phyloP scores from a whole-genome alignment of 2,329 filamentous ascomycete species.

The Xylariaceae sp. region DNA sequence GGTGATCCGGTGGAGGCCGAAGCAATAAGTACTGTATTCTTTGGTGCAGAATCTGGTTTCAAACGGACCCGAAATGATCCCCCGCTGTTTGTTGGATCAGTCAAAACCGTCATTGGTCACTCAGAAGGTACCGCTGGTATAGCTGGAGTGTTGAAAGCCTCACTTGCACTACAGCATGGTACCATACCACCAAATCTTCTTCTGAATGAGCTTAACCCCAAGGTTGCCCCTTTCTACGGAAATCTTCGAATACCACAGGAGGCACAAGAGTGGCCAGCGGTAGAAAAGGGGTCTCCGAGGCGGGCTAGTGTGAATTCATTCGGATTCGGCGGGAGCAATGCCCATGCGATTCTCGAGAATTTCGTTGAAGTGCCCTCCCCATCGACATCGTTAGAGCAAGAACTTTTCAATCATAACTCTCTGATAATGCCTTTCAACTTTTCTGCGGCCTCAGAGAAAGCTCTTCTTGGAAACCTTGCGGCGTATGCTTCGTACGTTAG shows the following conservation, averaged over 20 bases:
- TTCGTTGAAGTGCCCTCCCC: neutral
- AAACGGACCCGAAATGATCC: too few species aligned
- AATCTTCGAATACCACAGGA: slow-evolving; percentile 20
- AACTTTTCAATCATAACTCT: neutral
- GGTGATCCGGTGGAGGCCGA: slow-evolving; percentile 30
- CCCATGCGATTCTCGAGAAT: slow-evolving; percentile 28
- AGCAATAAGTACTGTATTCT: slow-evolving; percentile 22
- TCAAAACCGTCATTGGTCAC: slow-evolving; percentile 37
- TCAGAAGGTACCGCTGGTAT: slow-evolving; percentile 34
- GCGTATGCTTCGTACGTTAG: slow-evolving; percentile 5
- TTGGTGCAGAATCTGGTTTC: neutral
- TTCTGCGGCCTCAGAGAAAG: slow-evolving; percentile 14
- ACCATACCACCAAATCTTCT: slow-evolving; percentile 36
- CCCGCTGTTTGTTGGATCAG: slow-evolving; percentile 22
- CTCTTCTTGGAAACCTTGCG: slow-evolving; percentile 10
- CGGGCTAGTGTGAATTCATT: slow-evolving; percentile 28
- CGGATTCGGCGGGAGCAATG: slow-evolving; percentile 33
- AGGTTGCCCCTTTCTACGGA: slow-evolving; percentile 29
- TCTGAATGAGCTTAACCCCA: slow-evolving; percentile 36
- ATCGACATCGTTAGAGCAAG: neutral
- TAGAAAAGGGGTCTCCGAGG: too few species aligned
- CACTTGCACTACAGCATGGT: slow-evolving; percentile 21
- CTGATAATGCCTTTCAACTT: slow-evolving; percentile 20
- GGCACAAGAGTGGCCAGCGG: slow-evolving; percentile 1
- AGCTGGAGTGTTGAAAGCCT: slow-evolving; percentile 32